Base-by-base conservation (phyloP, 1,284 basidiomycete genomes). In the Pholiota adiposa region DNA sequence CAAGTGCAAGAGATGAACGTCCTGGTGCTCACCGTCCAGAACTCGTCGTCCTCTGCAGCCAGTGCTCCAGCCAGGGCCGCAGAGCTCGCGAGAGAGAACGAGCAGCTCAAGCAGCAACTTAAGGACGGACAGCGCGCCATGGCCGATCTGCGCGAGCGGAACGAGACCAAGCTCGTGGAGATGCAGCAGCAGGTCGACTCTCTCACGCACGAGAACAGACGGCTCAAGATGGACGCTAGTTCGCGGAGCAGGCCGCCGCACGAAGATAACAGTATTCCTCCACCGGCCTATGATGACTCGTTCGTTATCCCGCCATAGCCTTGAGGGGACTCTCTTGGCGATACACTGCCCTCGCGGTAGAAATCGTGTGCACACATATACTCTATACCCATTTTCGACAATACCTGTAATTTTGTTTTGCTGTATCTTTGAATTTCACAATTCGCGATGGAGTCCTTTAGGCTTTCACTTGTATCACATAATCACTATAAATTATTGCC, bases 251-350 rank as follows among this genome's bases (percentile, higher is more conserved):
- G 43, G 38, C 56, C 53, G 54, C 59, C 49, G 6, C 59, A 50
- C 19, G 71, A 72, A 40, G 73, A 72, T 56, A 61, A 63, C 6
- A 70, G 64, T 23, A 62, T 69, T 38, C 74, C 73, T 14, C 75
- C 75, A 11, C 75, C 75, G 0, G 69, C 75, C 6, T 76, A 76
- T 64, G 74, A 75, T 23, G 73, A 72, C 61, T 29, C 61, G 6
- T 66, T 65, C 43, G 58, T 63, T 31, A 58, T 64, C 5, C 62
- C 65, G 14, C 49, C 62, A 48, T 62, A 59, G 58, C 29, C 25
- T 40, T 18, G 11, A 31, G 29, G n/a, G n/a, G 31, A 33, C 31
- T 12, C 5, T 12, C 31, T 33, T 33, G 31, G 31, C 31, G 31
- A 33, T 12, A 33, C 12, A n/a, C n/a, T n/a, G n/a, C n/a, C n/a